Evolutionary conservation across 2,329 filamentous ascomycete genomes (phyloP).

Genomic region (Macrophomina phaseolina): DNA sequence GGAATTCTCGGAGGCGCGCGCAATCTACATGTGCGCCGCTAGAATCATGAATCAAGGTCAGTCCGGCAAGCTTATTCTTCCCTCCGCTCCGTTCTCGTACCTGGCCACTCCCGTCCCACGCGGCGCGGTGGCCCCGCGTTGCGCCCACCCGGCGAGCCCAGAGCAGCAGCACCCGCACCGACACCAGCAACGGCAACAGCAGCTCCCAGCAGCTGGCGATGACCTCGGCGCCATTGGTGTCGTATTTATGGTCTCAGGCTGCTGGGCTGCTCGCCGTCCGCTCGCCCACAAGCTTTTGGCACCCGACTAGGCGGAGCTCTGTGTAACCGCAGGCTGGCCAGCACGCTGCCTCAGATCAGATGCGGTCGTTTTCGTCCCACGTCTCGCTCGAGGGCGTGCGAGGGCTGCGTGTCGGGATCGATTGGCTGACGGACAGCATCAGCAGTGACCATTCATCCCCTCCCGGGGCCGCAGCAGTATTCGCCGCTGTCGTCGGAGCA

Average conservation of each 20-base stretch:
- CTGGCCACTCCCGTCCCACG: constrained; percentile 10
- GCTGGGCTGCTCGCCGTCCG: constrained; percentile 16
- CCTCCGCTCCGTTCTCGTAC: constrained; percentile 22
- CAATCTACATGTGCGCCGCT: constrained; percentile 25
- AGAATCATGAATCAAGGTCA: constrained; percentile 27
- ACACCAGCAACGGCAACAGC: background rate
- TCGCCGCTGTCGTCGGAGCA: constrained; percentile 49
- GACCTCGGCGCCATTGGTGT: constrained; percentile 8
- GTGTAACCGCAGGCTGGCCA: constrained; percentile 45
- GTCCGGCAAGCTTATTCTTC: constrained; percentile 19
- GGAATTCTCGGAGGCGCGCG: constrained; percentile 55
- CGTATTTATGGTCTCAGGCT: constrained; percentile 25
- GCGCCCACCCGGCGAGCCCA: constrained; percentile 14
- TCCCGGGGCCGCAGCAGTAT: constrained; percentile 49
- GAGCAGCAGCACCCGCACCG: background rate
- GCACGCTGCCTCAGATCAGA: constrained; percentile 28
- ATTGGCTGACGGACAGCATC: constrained; percentile 50
- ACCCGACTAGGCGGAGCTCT: constrained; percentile 43
- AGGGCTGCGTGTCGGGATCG: constrained; percentile 34
- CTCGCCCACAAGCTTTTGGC: constrained; percentile 27
- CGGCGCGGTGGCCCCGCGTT: background rate
- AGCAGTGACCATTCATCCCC: constrained; percentile 50
- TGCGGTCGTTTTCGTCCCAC: constrained; percentile 42
- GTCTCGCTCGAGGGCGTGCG: constrained; percentile 41
- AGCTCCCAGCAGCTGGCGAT: background rate